Evolutionary conservation across 345 rosid species (phyloP).

Genomic region (Triadica sebifera): DNA sequence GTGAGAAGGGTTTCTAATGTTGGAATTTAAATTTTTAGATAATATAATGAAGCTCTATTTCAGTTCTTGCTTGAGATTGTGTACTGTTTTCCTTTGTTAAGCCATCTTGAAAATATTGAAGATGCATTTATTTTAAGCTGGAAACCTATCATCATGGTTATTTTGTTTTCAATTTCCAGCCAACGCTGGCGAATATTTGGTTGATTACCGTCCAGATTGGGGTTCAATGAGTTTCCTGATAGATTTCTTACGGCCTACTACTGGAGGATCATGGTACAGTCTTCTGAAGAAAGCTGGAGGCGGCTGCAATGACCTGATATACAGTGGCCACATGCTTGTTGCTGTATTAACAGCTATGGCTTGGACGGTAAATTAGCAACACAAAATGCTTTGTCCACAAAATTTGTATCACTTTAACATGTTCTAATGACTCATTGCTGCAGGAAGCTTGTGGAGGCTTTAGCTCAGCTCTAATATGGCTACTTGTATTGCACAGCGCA

Average conservation of each 20-base stretch:
- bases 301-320: conserved; percentile 95
- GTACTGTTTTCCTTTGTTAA: not conserved
- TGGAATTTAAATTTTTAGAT: not conserved
- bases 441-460: conserved; percentile 95
- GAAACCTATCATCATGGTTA: not conserved
- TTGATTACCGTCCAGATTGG: conserved; percentile 75
- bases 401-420: not conserved
- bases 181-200: conserved; percentile 36
- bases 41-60: not conserved
- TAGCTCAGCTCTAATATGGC: conserved; percentile 79
- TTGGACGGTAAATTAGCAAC: conserved; percentile 63
- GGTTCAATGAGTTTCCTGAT: conserved; percentile 77
- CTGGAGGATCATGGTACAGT: conserved; percentile 73
- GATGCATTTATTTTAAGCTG: not conserved
- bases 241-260: conserved; percentile 77
- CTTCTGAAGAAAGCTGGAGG: conserved; percentile 87
- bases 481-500: conserved; percentile 75
- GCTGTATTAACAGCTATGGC: conserved; percentile 97
- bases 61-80: not conserved
- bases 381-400: not conserved
- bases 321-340: conserved; percentile 97
- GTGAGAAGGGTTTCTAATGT: not conserved
- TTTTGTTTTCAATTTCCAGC: conserved; percentile 39
- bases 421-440: conserved; percentile 16
- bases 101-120: not conserved